Percentiles rank a stretch among this genome's conserved stretches.
Conservation (phyloP, 2,329 filamentous ascomycete genomes). For the Talaromyces pinophilus region DNA sequence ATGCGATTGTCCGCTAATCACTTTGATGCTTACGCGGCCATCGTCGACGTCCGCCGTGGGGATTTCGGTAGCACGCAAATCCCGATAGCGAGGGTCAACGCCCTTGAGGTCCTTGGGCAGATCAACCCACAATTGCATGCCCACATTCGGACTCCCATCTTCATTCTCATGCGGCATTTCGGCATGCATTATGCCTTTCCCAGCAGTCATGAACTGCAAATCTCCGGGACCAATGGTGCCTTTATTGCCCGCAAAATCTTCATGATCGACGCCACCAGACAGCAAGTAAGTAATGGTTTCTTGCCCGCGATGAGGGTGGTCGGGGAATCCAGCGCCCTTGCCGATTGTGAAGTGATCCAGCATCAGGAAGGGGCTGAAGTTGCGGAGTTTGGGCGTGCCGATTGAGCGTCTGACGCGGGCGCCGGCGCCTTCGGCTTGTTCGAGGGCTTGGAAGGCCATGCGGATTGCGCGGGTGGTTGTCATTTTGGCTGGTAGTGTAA, state of each 20-base stretch:
- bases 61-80: conserved; percentile 77
- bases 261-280: conserved; percentile 82
- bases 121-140: conserved; percentile 95
- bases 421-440: conserved; percentile 85
- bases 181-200: conserved; percentile 86
- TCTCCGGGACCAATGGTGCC: conserved; percentile 87
- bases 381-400: conserved; percentile 76
- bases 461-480: conserved; percentile 73
- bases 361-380: conserved; percentile 94
- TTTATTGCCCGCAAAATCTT: conserved; percentile 83
- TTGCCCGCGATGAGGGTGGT: conserved; percentile 81
- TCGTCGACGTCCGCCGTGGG: conserved; percentile 71
- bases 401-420: conserved; percentile 85
- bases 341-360: conserved; percentile 86
- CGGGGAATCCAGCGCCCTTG: conserved; percentile 83
- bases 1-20: conserved; percentile 83
- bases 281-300: conserved; percentile 90
- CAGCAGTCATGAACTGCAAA: conserved; percentile 97
- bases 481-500: conserved; percentile 52
- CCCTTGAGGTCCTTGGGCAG: conserved; percentile 77
- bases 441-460: conserved; percentile 78
- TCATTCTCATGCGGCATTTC: conserved; percentile 85
- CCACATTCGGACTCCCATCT: conserved; percentile 76
- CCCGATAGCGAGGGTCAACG: conserved; percentile 90
- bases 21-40: conserved; percentile 76